Percentiles rank a stretch among this genome's conserved stretches.
phyloP scores from a whole-genome alignment of 257 asterid genomes.

The Lavandula angustifolia region DNA sequence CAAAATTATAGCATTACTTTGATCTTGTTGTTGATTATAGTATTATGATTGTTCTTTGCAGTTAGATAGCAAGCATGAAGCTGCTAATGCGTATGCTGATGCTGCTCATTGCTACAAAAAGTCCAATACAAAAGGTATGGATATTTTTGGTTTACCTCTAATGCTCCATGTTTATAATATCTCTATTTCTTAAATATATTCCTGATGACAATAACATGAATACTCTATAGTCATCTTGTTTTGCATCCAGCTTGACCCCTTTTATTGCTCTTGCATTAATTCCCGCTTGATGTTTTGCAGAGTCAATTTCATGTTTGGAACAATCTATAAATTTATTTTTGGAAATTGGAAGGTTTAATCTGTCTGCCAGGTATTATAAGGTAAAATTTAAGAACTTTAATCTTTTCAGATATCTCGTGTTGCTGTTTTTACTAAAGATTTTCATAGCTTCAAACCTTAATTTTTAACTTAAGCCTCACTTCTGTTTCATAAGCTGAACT shows the following conservation, averaged over 20 bases:
- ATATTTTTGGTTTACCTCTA: neutral
- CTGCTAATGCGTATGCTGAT: slow-evolving; percentile 90
- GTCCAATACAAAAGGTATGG: slow-evolving; percentile 61
- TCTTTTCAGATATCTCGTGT: slow-evolving; percentile 13
- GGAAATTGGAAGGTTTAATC: slow-evolving; percentile 80
- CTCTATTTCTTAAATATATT: neutral
- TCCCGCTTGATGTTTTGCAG: slow-evolving; percentile 48
- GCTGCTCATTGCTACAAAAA: slow-evolving; percentile 96
- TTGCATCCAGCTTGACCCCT: slow-evolving; percentile 13
- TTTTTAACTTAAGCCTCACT: neutral
- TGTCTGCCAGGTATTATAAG: slow-evolving; percentile 95
- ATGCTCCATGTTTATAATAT: neutral
- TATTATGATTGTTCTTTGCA: slow-evolving; percentile 37
- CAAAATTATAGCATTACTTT: neutral
- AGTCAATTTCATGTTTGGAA: slow-evolving; percentile 78
- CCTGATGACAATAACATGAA: slow-evolving; percentile 8
- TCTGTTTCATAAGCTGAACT: slow-evolving; percentile 16
- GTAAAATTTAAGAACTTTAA: slow-evolving; percentile 39
- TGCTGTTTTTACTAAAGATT: slow-evolving; percentile 6
- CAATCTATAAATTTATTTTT: slow-evolving; percentile 70
- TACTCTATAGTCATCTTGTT: neutral
- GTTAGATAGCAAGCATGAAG: slow-evolving; percentile 98
- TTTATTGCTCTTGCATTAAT: neutral
- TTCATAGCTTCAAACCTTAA: neutral
- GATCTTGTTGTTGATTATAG: neutral